A percentile compares a stretch with the other conserved stretches of the same genome.
Conservation (phyloP, 2,329 filamentous ascomycete genomes). For the Gaeumannomyces sp. region DNA sequence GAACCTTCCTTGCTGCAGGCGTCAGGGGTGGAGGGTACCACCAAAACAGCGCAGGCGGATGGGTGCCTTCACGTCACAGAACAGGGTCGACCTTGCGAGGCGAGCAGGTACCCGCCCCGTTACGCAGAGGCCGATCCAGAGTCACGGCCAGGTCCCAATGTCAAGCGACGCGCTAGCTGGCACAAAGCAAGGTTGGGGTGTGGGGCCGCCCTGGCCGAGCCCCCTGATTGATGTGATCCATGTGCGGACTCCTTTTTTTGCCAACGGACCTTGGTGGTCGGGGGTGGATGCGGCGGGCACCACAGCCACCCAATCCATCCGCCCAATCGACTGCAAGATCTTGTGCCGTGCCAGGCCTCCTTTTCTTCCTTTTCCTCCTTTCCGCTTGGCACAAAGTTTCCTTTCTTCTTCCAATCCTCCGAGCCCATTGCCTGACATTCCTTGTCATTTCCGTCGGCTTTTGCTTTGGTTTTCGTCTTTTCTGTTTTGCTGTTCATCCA, state of each 20-base stretch:
- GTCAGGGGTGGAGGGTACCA: background rate
- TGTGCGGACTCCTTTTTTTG: background rate
- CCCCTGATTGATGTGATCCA: background rate
- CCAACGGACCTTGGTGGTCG: background rate
- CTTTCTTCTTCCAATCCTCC: background rate
- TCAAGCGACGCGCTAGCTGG: conserved; percentile 1
- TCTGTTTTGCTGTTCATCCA: background rate
- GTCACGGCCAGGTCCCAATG: background rate
- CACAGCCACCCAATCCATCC: conserved; percentile 1
- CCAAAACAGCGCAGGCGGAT: background rate
- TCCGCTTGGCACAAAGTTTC: background rate
- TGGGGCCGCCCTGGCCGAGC: background rate
- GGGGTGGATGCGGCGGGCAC: background rate
- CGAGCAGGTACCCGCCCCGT: background rate
- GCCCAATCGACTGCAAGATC: background rate
- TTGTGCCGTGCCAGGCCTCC: background rate
- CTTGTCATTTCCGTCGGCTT: background rate
- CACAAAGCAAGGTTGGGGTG: conserved; percentile 2
- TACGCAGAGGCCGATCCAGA: background rate
- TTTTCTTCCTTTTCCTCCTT: background rate
- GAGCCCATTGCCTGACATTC: background rate
- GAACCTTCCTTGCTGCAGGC: background rate
- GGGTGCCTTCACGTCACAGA: background rate
- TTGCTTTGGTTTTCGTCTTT: background rate
- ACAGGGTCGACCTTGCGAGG: background rate